Evolutionary conservation across 768 basidiomycete species (phyloP).

Genomic region (Lyophyllum shimeji): DNA sequence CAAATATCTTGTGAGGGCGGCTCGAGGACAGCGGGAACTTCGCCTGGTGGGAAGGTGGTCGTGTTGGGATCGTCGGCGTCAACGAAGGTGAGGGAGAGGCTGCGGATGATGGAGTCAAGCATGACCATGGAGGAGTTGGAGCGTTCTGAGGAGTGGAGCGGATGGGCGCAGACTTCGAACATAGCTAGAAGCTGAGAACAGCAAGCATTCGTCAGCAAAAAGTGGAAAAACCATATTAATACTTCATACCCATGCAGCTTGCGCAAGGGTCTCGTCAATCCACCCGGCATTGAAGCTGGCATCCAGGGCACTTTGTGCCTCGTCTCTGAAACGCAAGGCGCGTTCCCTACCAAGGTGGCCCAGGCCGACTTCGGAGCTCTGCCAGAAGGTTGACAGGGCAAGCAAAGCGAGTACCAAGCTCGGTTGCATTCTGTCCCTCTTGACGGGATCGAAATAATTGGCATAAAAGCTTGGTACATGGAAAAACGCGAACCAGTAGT

Average conservation of each 20-base stretch:
- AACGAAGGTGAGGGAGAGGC: slow-evolving; percentile 55
- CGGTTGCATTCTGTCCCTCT: slow-evolving; percentile 62
- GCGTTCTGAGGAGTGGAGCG: slow-evolving; percentile 52
- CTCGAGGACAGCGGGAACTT: slow-evolving; percentile 45
- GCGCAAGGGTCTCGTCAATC: slow-evolving; percentile 72
- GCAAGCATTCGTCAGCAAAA: not conserved
- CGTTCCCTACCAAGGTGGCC: slow-evolving; percentile 52
- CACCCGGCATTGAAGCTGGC: slow-evolving; percentile 69
- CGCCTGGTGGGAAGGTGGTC: slow-evolving; percentile 45
- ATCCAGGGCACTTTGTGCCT: slow-evolving; percentile 70
- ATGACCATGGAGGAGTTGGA: slow-evolving; percentile 55
- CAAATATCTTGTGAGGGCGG: slow-evolving; percentile 15
- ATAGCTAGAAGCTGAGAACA: slow-evolving; percentile 57
- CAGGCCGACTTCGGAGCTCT: slow-evolving; percentile 61
- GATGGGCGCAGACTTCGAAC: slow-evolving; percentile 74
- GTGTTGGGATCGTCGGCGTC: slow-evolving; percentile 57
- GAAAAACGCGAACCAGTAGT: slow-evolving; percentile 75
- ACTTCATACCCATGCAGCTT: slow-evolving; percentile 69
- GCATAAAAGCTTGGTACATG: slow-evolving; percentile 68
- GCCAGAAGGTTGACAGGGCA: slow-evolving; percentile 66
- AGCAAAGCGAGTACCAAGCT: slow-evolving; percentile 62
- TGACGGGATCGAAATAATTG: slow-evolving; percentile 53
- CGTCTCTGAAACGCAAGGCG: slow-evolving; percentile 61
- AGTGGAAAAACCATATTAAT: not conserved
- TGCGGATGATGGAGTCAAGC: slow-evolving; percentile 69